phyloP scores from a whole-genome alignment of 371 early-diverging fungal species.

The Blyttiomyces sp. region DNA sequence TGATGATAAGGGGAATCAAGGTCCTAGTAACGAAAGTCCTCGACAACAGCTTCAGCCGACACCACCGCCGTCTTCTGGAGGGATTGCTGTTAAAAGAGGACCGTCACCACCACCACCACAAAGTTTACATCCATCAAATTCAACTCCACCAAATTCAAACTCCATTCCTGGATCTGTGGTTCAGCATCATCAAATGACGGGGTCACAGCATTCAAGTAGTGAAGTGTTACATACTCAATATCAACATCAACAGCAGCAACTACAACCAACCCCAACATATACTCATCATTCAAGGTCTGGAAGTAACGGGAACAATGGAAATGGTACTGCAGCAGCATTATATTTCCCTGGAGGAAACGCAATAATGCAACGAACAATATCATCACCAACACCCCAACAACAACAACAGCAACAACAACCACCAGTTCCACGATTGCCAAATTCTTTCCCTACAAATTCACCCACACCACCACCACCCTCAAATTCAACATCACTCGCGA shows the following conservation, averaged over 20 bases:
- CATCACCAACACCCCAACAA: background rate
- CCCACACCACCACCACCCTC: background rate
- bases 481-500: background rate
- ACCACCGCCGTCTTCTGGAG: background rate
- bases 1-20: background rate
- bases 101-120: no score
- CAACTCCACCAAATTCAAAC: no score
- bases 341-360: background rate
- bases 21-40: no score
- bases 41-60: no score
- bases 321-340: background rate
- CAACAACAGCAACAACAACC: background rate
- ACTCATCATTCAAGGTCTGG: background rate
- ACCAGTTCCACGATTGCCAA: background rate
- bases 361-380: background rate
- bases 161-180: background rate
- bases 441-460: background rate
- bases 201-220: background rate
- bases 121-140: no score
- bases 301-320: background rate
- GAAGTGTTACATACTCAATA: background rate
- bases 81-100: background rate
- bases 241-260: background rate
- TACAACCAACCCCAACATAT: background rate
- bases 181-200: background rate